Base-by-base conservation (phyloP, 805 yeast species). In the Saccharomycopsis capsularis region DNA sequence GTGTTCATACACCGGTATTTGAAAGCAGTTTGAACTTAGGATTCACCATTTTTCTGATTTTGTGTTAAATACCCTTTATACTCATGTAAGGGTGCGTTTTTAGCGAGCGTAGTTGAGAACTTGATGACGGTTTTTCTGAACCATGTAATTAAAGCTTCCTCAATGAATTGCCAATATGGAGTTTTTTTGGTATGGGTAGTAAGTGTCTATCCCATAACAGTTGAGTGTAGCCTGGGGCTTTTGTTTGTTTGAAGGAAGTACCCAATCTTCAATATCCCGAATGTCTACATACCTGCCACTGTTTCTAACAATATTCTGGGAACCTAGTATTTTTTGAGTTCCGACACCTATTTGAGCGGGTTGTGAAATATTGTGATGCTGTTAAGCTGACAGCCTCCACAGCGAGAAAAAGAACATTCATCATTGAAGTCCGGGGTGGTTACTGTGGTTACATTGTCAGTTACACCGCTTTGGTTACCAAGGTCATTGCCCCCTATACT, bases 341-440 rank as follows among this genome's bases (percentile, higher is more conserved):
- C 82, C 40, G 89, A 83, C 60, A 83, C 90, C 3, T 81, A 89
- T 64, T 67, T 83, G 62, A 83, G 83, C 62, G 73, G 81, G 38
- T 83, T 60, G 78, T 81, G 63, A 72, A 77, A 49, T 83, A 83
- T 64, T 82, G 88, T 71, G 90, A 83, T 60, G 78, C 81, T n/a
- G 78, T 83, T 44, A 81, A 82, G 58, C 90, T 84, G 64, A 76
- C 84, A 27, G 91, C 93, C 7, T 75, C 86, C 15, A 82, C 89
- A 16, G 75, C 88, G 1, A 75, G 91, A 71, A 77, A 83, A 60
- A 73, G 91, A 64, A 83, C 81, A 15, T 84, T 84, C 59, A 85
- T 84, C 34, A 85, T 84, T 54, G 93, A 84, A 60, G 85, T 81
- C 24, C 93, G 84, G 68, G 93, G 93, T 59, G 93, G 93, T 48